Evolutionary conservation across 129 eudicot species (phyloP), one percentile per base, ranked within the genome.

Genomic region (Oenanthe sinensis): DNA sequence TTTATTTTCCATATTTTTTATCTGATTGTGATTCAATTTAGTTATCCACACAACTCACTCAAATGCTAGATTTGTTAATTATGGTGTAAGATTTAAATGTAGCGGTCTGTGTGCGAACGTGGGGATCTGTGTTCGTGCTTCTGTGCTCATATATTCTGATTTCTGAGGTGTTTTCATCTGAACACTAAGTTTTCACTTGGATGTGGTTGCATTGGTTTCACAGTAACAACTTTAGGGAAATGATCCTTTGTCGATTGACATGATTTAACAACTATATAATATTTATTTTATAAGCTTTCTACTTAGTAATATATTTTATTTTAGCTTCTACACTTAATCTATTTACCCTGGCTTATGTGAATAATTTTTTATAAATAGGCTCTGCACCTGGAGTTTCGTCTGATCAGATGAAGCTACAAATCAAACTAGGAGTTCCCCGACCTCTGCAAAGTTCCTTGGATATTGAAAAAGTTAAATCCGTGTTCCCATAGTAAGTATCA

Each of bases 361-460:
- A 15, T 36, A 71, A 10, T 20, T 62, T 43, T 72, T 70, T 73
- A 48, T 74, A 16, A 83, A 85, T 85, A 93, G 97, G 98, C 50
- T 85, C 89, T 42, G 91, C 91, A 78, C 98, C 98, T 16, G 97
- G 98, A 20, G 89, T 93, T 81, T 83, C 98, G 52, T 93, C 90
- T 58, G 96, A 86, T 5, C 86, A 84, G 82, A 93, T 93, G 98
- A 93, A 91, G 78, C 89, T 93, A 75, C 98, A 93, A 75, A 93
- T 93, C 68, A 93, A 93, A 84, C 81, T 93, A 49, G 97, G 98
- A 63, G 98, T 93, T 78, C 98, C 98, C 73, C 85, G 28, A 67
- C 77, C 90, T 83, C 97, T 93, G 62, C 98, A 93, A 68, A 80
- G 87, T 49, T 84, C 87, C 33, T 71, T 93, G 83, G 97, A 93